A percentile compares a stretch with the other conserved stretches of the same genome.
phyloP scores from a whole-genome alignment of 495 filamentous ascomycete species.

The Chaetomium tenue region DNA sequence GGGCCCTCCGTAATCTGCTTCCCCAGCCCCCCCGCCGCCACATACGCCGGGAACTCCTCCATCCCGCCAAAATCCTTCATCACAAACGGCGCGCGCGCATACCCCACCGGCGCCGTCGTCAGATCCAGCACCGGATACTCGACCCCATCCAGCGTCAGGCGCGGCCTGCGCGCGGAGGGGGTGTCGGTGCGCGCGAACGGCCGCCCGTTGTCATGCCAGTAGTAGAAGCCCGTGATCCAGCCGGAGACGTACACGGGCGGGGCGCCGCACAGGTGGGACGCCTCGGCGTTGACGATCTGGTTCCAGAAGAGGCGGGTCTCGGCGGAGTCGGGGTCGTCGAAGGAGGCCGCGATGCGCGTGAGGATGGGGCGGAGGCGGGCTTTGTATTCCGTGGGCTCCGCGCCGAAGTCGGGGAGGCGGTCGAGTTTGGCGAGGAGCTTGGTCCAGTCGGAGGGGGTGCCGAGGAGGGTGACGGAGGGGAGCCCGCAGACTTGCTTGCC shows the following conservation, averaged over 20 bases:
- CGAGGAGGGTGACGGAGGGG: slow-evolving; percentile 43
- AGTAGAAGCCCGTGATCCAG: slow-evolving; percentile 52
- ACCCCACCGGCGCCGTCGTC: slow-evolving; percentile 29
- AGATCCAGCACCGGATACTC: slow-evolving; percentile 31
- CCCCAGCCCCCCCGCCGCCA: slow-evolving; percentile 31
- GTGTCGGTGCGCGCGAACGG: slow-evolving; percentile 14
- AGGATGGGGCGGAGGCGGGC: slow-evolving; percentile 40
- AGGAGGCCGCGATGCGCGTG: slow-evolving; percentile 37
- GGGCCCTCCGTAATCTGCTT: slow-evolving; percentile 29
- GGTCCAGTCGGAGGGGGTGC: slow-evolving; percentile 38
- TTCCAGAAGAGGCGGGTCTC: slow-evolving; percentile 46
- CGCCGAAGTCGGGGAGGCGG: slow-evolving; percentile 35
- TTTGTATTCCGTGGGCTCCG: slow-evolving; percentile 34
- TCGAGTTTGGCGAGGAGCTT: slow-evolving; percentile 34
- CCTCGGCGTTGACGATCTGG: slow-evolving; percentile 29
- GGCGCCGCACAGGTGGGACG: slow-evolving; percentile 25
- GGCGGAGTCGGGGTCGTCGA: slow-evolving; percentile 35
- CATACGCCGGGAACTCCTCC: slow-evolving; percentile 26
- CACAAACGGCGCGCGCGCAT: slow-evolving; percentile 32
- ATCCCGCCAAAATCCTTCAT: slow-evolving; percentile 29
- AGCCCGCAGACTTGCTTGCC: slow-evolving; percentile 37
- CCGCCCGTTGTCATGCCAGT: slow-evolving; percentile 43
- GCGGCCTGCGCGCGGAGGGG: not conserved
- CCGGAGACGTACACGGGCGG: slow-evolving; percentile 38
- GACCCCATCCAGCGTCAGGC: slow-evolving; percentile 26